Conservation (phyloP, 2,329 filamentous ascomycete genomes). For the Ophiognomonia clavigignenti-juglandacearum region DNA sequence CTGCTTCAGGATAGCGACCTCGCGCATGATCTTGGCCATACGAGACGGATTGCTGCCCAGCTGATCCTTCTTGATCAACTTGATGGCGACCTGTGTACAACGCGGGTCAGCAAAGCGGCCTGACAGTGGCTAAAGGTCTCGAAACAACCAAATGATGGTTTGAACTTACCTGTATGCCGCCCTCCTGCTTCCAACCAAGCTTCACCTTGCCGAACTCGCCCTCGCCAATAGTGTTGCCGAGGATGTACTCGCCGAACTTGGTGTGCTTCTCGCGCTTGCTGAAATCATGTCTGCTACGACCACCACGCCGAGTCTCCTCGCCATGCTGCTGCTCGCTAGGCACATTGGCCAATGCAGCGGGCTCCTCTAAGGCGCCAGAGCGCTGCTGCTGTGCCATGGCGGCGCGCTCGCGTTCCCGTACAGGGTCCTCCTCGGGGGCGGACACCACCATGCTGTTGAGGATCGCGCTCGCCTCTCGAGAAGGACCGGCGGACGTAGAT, state of each 20-base stretch:
- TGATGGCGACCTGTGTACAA: slow-evolving; percentile 75
- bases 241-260: slow-evolving; percentile 91
- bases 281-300: slow-evolving; percentile 57
- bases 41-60: slow-evolving; percentile 84
- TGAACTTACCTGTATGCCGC: slow-evolving; percentile 67
- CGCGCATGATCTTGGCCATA: slow-evolving; percentile 93
- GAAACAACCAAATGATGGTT: background rate
- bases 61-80: slow-evolving; percentile 88
- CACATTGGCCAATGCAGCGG: slow-evolving; percentile 38
- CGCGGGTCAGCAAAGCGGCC: no score
- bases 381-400: slow-evolving; percentile 51
- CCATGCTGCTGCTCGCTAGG: slow-evolving; percentile 31
- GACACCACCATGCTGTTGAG: slow-evolving; percentile 73
- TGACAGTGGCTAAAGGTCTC: no score
- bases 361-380: slow-evolving; percentile 34
- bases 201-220: slow-evolving; percentile 99
- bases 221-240: slow-evolving; percentile 94
- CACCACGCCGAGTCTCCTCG: slow-evolving; percentile 43
- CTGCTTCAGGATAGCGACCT: slow-evolving; percentile 89
- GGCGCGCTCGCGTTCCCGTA: slow-evolving; percentile 65
- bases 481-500: slow-evolving; percentile 53
- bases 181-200: slow-evolving; percentile 95
- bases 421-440: slow-evolving; percentile 68
- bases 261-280: slow-evolving; percentile 65
- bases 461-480: slow-evolving; percentile 73